phyloP scores from a whole-genome alignment of 2,329 filamentous ascomycete species.

The Tricladium varicosporioides region DNA sequence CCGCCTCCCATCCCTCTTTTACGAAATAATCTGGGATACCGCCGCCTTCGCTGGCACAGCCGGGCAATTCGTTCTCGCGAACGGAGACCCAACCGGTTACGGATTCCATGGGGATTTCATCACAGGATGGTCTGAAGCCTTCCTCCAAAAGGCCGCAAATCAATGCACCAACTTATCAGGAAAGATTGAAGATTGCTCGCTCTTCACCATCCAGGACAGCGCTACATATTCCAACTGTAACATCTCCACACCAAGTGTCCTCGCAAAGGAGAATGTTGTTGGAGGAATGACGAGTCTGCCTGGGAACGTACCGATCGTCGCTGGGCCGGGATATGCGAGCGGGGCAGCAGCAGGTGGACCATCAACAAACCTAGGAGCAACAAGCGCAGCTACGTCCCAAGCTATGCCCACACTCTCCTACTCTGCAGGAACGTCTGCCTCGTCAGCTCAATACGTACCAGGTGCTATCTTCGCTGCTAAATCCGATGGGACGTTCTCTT shows the following conservation, averaged over 20 bases:
- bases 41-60: conserved; percentile 57
- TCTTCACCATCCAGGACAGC: conserved; percentile 69
- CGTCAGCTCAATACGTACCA: conserved; percentile 21
- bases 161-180: conserved; percentile 73
- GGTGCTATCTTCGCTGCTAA: conserved; percentile 34
- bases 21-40: conserved; percentile 82
- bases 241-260: conserved; percentile 55
- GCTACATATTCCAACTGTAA: conserved; percentile 56
- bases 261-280: conserved; percentile 59
- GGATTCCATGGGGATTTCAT: conserved; percentile 82
- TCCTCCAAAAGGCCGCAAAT: conserved; percentile 71
- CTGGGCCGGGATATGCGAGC: conserved; percentile 41
- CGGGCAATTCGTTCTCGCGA: conserved; percentile 73
- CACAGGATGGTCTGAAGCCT: conserved; percentile 68
- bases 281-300: conserved; percentile 59
- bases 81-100: conserved; percentile 73
- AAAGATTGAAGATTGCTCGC: conserved; percentile 66
- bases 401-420: conserved; percentile 29
- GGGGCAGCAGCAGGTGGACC: conserved; percentile 14
- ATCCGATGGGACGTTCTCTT: not conserved
- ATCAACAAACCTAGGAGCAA: too few species aligned
- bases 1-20: conserved; percentile 75
- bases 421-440: conserved; percentile 23
- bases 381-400: too few species aligned
- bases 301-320: conserved; percentile 54